phyloP scores from a whole-genome alignment of 768 basidiomycete genomes.

The Lactarius evosmus region DNA sequence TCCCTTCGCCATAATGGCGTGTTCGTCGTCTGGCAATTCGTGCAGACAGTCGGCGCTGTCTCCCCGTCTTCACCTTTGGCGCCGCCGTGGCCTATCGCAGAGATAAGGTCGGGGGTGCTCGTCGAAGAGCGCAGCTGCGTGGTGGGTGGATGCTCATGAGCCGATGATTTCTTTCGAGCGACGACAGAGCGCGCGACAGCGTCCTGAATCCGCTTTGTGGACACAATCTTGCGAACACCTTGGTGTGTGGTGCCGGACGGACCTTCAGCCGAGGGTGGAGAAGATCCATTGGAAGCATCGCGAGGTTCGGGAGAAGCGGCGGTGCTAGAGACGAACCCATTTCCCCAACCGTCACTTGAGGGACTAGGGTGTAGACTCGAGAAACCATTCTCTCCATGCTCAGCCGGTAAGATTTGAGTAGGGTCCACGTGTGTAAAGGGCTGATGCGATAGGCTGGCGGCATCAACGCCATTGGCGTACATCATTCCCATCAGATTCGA shows the following conservation, averaged over 20 bases:
- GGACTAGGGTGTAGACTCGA: slow-evolving; percentile 68
- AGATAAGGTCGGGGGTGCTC: slow-evolving; percentile 63
- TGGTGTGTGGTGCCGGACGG: slow-evolving; percentile 35
- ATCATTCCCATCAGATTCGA: slow-evolving; percentile 64
- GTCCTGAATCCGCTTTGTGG: slow-evolving; percentile 61
- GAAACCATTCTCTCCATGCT: slow-evolving; percentile 42
- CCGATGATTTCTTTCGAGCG: slow-evolving; percentile 49
- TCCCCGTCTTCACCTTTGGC: slow-evolving; percentile 64
- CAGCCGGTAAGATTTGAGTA: slow-evolving; percentile 69
- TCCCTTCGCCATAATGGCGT: slow-evolving; percentile 92
- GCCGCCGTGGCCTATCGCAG: slow-evolving; percentile 32
- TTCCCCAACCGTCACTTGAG: slow-evolving; percentile 73
- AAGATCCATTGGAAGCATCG: slow-evolving; percentile 64
- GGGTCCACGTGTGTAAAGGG: slow-evolving; percentile 87
- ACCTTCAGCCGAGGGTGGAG: slow-evolving; percentile 66
- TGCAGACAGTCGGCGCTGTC: slow-evolving; percentile 76
- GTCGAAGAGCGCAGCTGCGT: slow-evolving; percentile 49
- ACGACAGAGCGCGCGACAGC: slow-evolving; percentile 29
- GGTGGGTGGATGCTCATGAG: slow-evolving; percentile 14
- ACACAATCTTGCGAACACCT: slow-evolving; percentile 57
- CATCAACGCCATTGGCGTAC: slow-evolving; percentile 51
- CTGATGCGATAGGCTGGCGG: slow-evolving; percentile 36
- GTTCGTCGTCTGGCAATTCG: slow-evolving; percentile 94
- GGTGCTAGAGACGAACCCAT: slow-evolving; percentile 61
- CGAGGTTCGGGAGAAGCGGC: slow-evolving; percentile 76